Percentiles rank a stretch among this genome's conserved stretches.
Conservation (phyloP, 257 asterid genomes). For the Pogostemon cablin region DNA sequence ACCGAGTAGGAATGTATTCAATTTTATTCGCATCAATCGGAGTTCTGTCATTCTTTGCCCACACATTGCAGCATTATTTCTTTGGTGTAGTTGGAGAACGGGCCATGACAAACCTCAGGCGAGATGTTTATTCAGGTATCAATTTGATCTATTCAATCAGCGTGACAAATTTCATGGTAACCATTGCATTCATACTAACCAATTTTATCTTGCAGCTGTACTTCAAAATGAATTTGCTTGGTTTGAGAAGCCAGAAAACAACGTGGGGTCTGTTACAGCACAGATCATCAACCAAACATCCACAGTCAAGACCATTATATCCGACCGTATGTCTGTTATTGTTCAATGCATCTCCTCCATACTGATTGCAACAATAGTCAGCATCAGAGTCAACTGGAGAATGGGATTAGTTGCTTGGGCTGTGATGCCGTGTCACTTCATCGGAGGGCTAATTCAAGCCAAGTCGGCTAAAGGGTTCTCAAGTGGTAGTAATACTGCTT, state of each 20-base stretch:
- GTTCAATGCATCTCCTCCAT: constrained; percentile 84
- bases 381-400: constrained; percentile 77
- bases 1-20: constrained; percentile 58
- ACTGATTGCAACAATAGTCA: constrained; percentile 70
- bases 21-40: constrained; percentile 62
- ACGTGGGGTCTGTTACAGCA: constrained; percentile 66
- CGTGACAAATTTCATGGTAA: constrained; percentile 8
- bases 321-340: constrained; percentile 82
- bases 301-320: constrained; percentile 72
- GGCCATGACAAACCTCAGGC: constrained; percentile 73
- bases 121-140: constrained; percentile 69
- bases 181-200: constrained; percentile 18
- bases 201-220: constrained; percentile 50
- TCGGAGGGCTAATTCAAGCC: constrained; percentile 84
- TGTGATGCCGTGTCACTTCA: constrained; percentile 89
- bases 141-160: constrained; percentile 22
- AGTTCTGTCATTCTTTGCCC: constrained; percentile 65
- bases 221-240: constrained; percentile 72
- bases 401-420: constrained; percentile 92
- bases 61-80: constrained; percentile 76
- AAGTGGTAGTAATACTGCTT: constrained; percentile 56
- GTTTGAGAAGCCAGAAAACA: constrained; percentile 80
- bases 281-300: constrained; percentile 71
- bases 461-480: constrained; percentile 85
- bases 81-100: constrained; percentile 77